phyloP scores from a whole-genome alignment of 371 early-diverging fungal species.

The Capillidium rhysosporum region DNA sequence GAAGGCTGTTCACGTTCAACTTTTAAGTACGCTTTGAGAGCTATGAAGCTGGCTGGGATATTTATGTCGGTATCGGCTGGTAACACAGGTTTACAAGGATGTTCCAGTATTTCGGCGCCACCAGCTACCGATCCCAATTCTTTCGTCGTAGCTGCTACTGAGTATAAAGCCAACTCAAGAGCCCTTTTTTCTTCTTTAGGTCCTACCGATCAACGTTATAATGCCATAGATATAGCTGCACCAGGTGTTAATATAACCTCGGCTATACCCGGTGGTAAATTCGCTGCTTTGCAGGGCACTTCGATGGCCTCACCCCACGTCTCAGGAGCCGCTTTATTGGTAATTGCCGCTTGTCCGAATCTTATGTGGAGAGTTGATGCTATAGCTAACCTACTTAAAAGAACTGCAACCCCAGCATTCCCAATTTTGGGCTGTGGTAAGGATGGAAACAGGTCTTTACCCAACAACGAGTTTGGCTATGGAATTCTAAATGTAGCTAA shows the following conservation, averaged over 20 bases:
- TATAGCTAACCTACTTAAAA: neutral
- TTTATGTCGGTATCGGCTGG: neutral
- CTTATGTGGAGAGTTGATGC: neutral
- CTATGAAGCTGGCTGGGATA: neutral
- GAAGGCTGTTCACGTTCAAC: neutral
- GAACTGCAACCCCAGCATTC: neutral
- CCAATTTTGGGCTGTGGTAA: slow-evolving; percentile 2
- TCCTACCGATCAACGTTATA: neutral
- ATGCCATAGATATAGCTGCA: slow-evolving; percentile 8
- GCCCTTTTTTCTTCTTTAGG: neutral
- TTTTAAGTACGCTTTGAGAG: neutral
- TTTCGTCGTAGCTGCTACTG: neutral
- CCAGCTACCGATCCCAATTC: neutral
- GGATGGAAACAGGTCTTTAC: neutral
- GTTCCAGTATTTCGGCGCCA: neutral
- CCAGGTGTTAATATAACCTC: slow-evolving; percentile 15
- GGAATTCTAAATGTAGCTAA: slow-evolving; percentile 1
- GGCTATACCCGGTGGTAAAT: slow-evolving; percentile 8
- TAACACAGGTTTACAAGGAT: neutral
- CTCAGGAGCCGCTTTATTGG: slow-evolving; percentile 33
- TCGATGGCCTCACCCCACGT: slow-evolving; percentile 69
- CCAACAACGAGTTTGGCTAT: slow-evolving; percentile 6
- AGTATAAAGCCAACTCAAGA: neutral
- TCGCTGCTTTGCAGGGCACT: slow-evolving; percentile 15
- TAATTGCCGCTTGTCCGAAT: slow-evolving; percentile 2